Evolutionary conservation across 345 rosid species (phyloP), one percentile per base, ranked within the genome.

Genomic region (Theobroma cacao): DNA sequence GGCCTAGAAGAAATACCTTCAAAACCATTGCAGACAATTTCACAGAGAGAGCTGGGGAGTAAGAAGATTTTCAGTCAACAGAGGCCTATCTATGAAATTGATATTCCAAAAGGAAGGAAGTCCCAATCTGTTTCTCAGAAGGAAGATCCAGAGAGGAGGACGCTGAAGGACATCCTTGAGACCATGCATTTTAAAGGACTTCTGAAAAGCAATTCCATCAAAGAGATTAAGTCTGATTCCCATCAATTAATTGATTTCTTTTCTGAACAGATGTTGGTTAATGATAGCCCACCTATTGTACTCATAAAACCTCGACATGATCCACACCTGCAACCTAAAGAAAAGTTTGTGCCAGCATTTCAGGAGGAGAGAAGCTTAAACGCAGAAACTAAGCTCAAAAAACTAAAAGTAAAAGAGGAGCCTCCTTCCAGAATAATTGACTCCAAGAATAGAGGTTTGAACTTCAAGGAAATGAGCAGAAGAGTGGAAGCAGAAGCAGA

Each of bases 1-100:
- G 99, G 99, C 56, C 79, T 94, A 65, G 98, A 94, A 80, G 93
- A 82, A 48, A 75, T 88, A 17, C 89, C 93, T 36, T 81, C 83
- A 60, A 87, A 85, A 78, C 80, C 81, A 52, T 63, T 40, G n/a
- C 80, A 67, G 77, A 45, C 60, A 78, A 20, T 28, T 80, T 53
- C 74, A 18, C 83, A 58, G 52, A 82, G 74, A 59, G 86, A 73
- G 75, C 5, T 79, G 41, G 81, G 75, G 66, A 20, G 47, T 59
- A 74, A 84, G 76, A 82, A 75, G 34, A 82, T 48, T 59, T 65
- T 67, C 28, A 77, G 63, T 56, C 78, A 38, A 18, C 79, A 50
- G 43, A 83, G 74, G 65, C 84, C 83, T 34, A 50, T 59, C 22
- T 81, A 82, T 63, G 82, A 86, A 30, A 76, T 79, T 3, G 90